Evolutionary conservation across 139 green algal genomes (phyloP).

Genomic region (Micractinium conductrix): DNA sequence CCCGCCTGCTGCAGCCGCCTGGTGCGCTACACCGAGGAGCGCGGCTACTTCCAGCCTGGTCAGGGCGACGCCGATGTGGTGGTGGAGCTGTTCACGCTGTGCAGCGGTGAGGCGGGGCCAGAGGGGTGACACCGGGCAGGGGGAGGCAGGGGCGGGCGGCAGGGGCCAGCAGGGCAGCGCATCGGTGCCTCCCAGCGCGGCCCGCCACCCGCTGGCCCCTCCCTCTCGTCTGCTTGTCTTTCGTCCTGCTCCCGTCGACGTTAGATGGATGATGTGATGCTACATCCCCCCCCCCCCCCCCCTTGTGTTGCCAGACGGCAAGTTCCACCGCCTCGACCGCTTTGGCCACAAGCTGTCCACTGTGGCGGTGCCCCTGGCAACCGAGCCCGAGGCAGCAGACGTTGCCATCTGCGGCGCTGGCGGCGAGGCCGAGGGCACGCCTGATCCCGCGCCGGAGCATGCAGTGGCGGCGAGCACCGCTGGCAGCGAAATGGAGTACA

Average conservation of each 20-base stretch:
- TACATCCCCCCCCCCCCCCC: neutral
- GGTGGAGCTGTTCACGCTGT: constrained; percentile 62
- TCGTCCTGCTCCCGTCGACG: too few species aligned
- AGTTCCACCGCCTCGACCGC: constrained; percentile 64
- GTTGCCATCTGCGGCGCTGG: too few species aligned
- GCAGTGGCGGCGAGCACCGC: neutral
- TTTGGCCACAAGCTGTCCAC: constrained; percentile 57
- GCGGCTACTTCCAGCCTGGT: constrained; percentile 36
- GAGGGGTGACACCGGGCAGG: too few species aligned
- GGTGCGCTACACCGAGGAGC: constrained; percentile 34
- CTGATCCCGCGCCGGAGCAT: constrained; percentile 17
- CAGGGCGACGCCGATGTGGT: constrained; percentile 46
- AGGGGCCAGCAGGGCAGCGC: too few species aligned
- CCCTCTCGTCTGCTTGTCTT: too few species aligned
- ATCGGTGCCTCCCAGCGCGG: too few species aligned
- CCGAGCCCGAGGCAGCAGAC: neutral
- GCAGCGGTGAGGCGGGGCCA: constrained; percentile 35
- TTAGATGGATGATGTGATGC: too few species aligned
- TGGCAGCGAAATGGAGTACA: constrained; percentile 27
- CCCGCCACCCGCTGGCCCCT: too few species aligned
- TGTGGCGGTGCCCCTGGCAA: constrained; percentile 42
- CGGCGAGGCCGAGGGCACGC: too few species aligned
- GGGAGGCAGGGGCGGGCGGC: too few species aligned
- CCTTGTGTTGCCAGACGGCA: constrained; percentile 43
- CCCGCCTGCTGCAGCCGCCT: constrained; percentile 24